Evolutionary conservation across 2,329 filamentous ascomycete species (phyloP).

Genomic region (Paecilomyces variotii): DNA sequence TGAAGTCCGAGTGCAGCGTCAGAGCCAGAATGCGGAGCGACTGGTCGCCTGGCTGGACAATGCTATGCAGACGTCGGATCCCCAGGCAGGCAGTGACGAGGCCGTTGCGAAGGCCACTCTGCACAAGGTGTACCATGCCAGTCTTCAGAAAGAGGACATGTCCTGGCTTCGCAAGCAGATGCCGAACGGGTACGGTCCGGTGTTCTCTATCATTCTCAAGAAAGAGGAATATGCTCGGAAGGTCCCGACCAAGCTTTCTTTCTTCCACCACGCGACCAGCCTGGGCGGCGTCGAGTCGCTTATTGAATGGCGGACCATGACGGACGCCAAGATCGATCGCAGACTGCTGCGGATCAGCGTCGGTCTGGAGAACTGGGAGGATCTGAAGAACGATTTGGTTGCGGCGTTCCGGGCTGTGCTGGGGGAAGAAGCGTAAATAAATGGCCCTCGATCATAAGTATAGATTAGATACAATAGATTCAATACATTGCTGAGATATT

Average conservation of each 20-base stretch:
- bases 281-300: constrained; percentile 89
- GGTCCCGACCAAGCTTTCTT: constrained; percentile 66
- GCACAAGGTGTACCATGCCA: constrained; percentile 63
- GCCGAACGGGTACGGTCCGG: constrained; percentile 82
- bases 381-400: constrained; percentile 68
- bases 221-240: constrained; percentile 52
- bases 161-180: constrained; percentile 79
- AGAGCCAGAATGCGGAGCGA: constrained; percentile 60
- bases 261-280: constrained; percentile 94
- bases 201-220: constrained; percentile 68
- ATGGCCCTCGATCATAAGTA: background rate
- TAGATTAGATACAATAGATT: background rate
- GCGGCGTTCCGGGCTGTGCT: constrained; percentile 55
- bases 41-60: constrained; percentile 65
- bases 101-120: constrained; percentile 49
- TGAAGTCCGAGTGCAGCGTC: constrained; percentile 69
- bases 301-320: constrained; percentile 94
- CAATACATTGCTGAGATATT: too few species aligned
- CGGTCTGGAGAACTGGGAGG: constrained; percentile 79
- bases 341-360: constrained; percentile 72
- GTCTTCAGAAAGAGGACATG: constrained; percentile 61
- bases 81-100: constrained; percentile 33
- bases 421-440: constrained; percentile 16
- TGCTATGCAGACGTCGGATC: constrained; percentile 34
- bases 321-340: constrained; percentile 63